Base-by-base conservation (phyloP, 2,329 filamentous ascomycete genomes). In the Huntiella moniliformis region DNA sequence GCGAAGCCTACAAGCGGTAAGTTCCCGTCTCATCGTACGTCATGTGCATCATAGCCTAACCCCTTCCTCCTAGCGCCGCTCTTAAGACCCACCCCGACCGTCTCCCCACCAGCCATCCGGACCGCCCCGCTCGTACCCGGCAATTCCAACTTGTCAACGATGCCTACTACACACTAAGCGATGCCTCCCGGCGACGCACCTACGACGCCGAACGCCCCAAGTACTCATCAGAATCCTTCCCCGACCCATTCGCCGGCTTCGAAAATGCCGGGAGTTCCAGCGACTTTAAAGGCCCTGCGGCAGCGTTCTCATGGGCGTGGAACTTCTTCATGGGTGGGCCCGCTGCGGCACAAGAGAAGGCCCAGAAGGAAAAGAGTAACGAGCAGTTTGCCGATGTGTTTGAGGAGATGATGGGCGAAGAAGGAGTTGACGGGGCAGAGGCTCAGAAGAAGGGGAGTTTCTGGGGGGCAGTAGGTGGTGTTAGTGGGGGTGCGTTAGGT, bases 61-160 rank as follows among this genome's bases (percentile, higher is more conserved):
- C 22, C 22, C 2, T n/a, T n/a, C 33, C 42, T 43, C 8, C 8
- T 56, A 86, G 82, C 58, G 82, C 83, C 55, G 88, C 88, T 4
- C 68, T 96, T 39, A 93, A 91, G 63, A 86, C 83, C 52, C 88
- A 96, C 60, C 88, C 88, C 1, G 91, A 98, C 60, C 82, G 91
- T 50, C 85, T 98, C 36, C 71, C 86, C 22, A 65, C 73, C 53
- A 77, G 86, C 62, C 88, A 85, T 4, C 84, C 87, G 34, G 86
- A 96, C 54, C 83, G 88, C 52, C 62, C 75, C 16, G 62, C 73
- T 10, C 82, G 87, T 56, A 98, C 91, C 4, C 82, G 82, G 57
- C 79, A 79, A 58, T 94, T 94, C 66, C 86, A 94, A 61, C 74
- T 82, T 53, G 82, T 94, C 56, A 93, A 92, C 64, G 86, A 93